Conservation (phyloP, 2,329 filamentous ascomycete genomes). For the Xylaria arbuscula region DNA sequence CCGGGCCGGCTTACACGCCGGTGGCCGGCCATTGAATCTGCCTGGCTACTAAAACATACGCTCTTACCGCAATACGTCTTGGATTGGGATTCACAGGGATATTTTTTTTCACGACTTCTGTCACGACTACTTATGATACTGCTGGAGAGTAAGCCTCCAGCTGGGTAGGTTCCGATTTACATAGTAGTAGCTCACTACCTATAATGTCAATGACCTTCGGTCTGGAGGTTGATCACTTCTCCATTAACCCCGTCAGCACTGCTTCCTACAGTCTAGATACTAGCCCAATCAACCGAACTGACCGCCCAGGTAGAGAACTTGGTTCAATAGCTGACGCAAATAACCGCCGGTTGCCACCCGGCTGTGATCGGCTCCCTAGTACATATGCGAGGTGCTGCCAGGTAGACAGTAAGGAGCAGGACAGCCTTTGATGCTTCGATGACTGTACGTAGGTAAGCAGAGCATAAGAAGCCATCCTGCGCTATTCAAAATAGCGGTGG, state of each 20-base stretch:
- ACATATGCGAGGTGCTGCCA: too few relatives aligned
- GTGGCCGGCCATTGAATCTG: neutral
- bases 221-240: conserved; percentile 22
- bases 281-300: conserved; percentile 8
- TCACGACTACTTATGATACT: too few relatives aligned
- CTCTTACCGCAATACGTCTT: neutral
- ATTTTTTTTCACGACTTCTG: too few relatives aligned
- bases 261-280: conserved; percentile 5
- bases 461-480: neutral
- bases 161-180: too few relatives aligned
- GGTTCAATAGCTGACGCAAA: conserved; percentile 15
- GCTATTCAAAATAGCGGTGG: conserved; percentile 25
- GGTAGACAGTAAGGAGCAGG: neutral
- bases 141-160: too few relatives aligned
- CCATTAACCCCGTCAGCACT: conserved; percentile 6
- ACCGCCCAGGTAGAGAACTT: conserved; percentile 1
- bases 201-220: neutral
- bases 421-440: conserved; percentile 12
- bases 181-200: neutral
- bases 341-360: neutral
- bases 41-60: neutral
- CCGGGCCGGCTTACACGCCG: conserved; percentile 6
- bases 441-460: conserved; percentile 32
- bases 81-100: neutral
- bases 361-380: too few relatives aligned